Evolutionary conservation across 441 rosid genomes (phyloP).

Genomic region (Pelargonium australe): DNA sequence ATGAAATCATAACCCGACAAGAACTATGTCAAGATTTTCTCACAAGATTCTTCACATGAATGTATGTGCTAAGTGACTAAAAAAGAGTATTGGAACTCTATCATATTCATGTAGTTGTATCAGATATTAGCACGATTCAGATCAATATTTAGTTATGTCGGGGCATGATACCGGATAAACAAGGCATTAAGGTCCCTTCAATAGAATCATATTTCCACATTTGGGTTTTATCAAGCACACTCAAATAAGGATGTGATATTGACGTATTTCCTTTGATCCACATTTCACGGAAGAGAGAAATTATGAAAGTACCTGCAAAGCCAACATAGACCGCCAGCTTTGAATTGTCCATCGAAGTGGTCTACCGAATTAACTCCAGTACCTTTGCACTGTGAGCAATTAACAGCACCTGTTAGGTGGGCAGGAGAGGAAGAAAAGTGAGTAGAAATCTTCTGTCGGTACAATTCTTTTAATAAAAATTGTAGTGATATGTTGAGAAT

Average conservation of each 20-base stretch:
- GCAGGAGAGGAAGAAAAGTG: neutral
- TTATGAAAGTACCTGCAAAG: slow-evolving; percentile 41
- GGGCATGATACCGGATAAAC: too few relatives aligned
- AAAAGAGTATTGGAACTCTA: too few relatives aligned
- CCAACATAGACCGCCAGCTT: slow-evolving; percentile 60
- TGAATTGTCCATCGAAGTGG: slow-evolving; percentile 43
- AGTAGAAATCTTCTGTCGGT: neutral
- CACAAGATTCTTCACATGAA: too few relatives aligned
- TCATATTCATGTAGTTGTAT: too few relatives aligned
- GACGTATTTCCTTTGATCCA: neutral
- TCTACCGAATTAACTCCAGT: slow-evolving; percentile 48
- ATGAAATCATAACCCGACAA: neutral
- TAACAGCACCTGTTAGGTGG: slow-evolving; percentile 35
- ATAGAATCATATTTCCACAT: too few relatives aligned
- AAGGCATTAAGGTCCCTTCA: too few relatives aligned
- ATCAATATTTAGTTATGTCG: too few relatives aligned
- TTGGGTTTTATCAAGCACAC: too few relatives aligned
- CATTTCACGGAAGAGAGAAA: neutral
- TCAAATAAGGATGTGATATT: neutral
- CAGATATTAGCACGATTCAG: too few relatives aligned
- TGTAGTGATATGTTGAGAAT: too few relatives aligned
- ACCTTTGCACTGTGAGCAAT: slow-evolving; percentile 57
- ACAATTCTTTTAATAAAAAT: too few relatives aligned
- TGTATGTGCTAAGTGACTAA: too few relatives aligned
- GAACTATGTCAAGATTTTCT: neutral